Percentiles rank a stretch among this genome's conserved stretches.
phyloP scores from a whole-genome alignment of 345 rosid species.

The Eucalyptus guilfoylei region DNA sequence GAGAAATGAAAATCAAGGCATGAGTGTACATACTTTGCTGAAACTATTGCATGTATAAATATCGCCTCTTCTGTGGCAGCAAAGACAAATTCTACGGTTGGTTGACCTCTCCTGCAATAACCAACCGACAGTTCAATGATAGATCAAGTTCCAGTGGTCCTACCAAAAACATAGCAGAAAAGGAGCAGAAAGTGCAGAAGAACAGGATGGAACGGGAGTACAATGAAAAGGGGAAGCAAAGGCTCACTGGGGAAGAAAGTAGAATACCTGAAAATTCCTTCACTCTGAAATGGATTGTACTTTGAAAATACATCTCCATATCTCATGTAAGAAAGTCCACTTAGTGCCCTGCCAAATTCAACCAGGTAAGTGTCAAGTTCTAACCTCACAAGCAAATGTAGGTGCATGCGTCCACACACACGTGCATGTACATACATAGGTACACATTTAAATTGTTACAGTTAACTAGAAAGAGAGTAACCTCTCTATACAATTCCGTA shows the following conservation, averaged over 20 bases:
- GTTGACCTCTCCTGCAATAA: slow-evolving; percentile 74
- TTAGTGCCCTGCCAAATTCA: slow-evolving; percentile 45
- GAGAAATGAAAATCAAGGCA: background rate
- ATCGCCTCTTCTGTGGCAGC: slow-evolving; percentile 94
- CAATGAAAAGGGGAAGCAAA: background rate
- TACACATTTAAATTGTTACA: background rate
- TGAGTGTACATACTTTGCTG: slow-evolving; percentile 46
- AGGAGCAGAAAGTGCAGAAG: background rate
- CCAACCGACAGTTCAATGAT: background rate
- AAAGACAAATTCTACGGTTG: slow-evolving; percentile 80
- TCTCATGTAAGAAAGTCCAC: slow-evolving; percentile 76
- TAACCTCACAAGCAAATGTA: background rate
- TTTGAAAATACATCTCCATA: slow-evolving; percentile 92
- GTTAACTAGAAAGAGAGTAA: slow-evolving; percentile 12
- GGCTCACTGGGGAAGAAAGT: background rate
- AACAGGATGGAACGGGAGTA: background rate
- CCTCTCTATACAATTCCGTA: slow-evolving; percentile 91
- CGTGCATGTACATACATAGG: background rate
- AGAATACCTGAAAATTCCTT: slow-evolving; percentile 63
- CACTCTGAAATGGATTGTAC: slow-evolving; percentile 63
- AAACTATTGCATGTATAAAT: slow-evolving; percentile 74
- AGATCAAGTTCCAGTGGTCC: background rate
- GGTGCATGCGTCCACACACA: background rate
- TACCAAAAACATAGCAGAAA: background rate
- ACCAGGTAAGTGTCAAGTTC: background rate